Base-by-base conservation (phyloP, 2,329 filamentous ascomycete genomes). In the Nemania sp. region DNA sequence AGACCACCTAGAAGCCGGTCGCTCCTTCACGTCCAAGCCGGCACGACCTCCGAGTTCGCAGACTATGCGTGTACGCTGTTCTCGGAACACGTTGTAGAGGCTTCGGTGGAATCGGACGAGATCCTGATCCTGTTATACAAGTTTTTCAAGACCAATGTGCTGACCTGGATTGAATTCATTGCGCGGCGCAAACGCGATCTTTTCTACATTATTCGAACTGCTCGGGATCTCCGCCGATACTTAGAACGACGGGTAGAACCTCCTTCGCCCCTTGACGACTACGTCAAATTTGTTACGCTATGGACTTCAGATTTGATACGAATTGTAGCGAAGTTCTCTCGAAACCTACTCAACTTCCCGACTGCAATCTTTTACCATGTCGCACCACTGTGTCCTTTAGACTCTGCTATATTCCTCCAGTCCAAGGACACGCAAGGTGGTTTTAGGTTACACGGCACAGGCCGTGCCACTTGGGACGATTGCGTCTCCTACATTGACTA, bases 251-350 rank as follows among this genome's bases (percentile, higher is more conserved):
- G 40, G 29, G 35, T 20, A 21, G 52, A 57, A n/a, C 52, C 46
- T 21, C 32, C 47, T 3, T 57, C 47, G 3, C 55, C 47, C 9
- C 47, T 57, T 11, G 43, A 25, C 25, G 47, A 52, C 12, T 20
- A 48, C 2, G 53, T 48, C 43, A 32, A 11, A 48, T 29, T 48
- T 29, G 21, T 59, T 15, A 32, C 39, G n/a, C 40, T 39, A 12
- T 59, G 56, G 56, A 49, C 56, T n/a, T 45, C 56, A 15, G 56
- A 59, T 29, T 39, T 59, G 21, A 43, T 54, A 48, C 57, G 57
- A 18, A 50, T 54, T 21, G 45, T 59, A 12, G 13, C 57, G 10
- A 59, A 54, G 25, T 54, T 54, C 15, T 18, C 49, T n/a, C 48
- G 50, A 13, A 59, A 54, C 12, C 7, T 59, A 18, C n/a, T 59